Base-by-base conservation (phyloP, 768 basidiomycete genomes). In the Collybiopsis confluens region DNA sequence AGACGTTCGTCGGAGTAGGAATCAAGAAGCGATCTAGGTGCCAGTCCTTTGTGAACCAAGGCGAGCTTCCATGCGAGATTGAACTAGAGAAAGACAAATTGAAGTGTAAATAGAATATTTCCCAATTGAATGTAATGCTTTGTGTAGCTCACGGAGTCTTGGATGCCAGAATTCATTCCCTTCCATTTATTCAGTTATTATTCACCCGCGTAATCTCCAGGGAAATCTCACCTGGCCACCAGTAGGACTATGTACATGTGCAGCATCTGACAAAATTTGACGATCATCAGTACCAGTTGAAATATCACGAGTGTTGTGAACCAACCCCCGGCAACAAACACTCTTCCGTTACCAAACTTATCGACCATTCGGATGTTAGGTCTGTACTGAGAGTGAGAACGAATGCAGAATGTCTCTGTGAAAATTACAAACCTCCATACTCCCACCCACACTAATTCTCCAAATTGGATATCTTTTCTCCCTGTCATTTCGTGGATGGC, bases 331-430 rank as follows among this genome's bases (percentile, higher is more conserved):
- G 64, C 72, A 15, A 81, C 45, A 55, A 79, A 80, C 10, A 73
- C 74, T n/a, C 76, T 67, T 1, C 76, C 0, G 71, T 73, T 75
- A 79, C n/a, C n/a, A n/a, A n/a, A n/a, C n/a, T n/a, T n/a, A n/a
- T n/a, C n/a, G n/a, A n/a, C n/a, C n/a, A n/a, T n/a, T n/a, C n/a
- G n/a, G n/a, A n/a, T n/a, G n/a, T n/a, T n/a, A n/a, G n/a, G n/a
- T n/a, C n/a, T n/a, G n/a, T n/a, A n/a, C n/a, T n/a, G n/a, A n/a
- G n/a, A n/a, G n/a, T n/a, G n/a, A n/a, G n/a, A n/a, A n/a, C n/a
- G n/a, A n/a, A n/a, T n/a, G n/a, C n/a, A n/a, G n/a, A n/a, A n/a
- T n/a, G n/a, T n/a, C n/a, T n/a, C n/a, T n/a, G n/a, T n/a, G n/a
- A n/a, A n/a, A n/a, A n/a, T n/a, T n/a, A n/a, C n/a, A n/a, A n/a